Percentiles rank a stretch among this genome's conserved stretches.
Evolutionary conservation across 2,329 filamentous ascomycete genomes (phyloP).

Genomic region (Fusarium lyarnte): DNA sequence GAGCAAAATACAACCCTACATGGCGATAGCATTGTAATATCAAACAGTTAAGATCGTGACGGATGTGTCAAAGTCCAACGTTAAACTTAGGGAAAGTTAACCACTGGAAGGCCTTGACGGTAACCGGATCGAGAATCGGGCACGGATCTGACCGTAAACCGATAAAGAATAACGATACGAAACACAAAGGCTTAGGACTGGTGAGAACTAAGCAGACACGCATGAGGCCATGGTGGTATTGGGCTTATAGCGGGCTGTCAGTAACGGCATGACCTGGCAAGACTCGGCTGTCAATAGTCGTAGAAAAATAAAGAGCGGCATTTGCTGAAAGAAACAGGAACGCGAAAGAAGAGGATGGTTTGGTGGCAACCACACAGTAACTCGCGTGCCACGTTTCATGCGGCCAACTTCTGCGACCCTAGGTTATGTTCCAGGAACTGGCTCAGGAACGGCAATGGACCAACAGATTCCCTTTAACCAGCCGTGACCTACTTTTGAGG

Average conservation of each 20-base stretch:
- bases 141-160: conserved; percentile 18
- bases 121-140: background rate
- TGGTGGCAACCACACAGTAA: conserved; percentile 1
- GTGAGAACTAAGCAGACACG: conserved; percentile 33
- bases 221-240: conserved; percentile 11
- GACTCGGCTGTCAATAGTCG: background rate
- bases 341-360: conserved; percentile 1
- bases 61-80: background rate
- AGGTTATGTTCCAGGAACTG: conserved; percentile 7
- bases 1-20: background rate
- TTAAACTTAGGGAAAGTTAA: conserved; percentile 1
- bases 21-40: background rate
- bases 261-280: background rate
- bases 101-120: background rate
- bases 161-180: conserved; percentile 19
- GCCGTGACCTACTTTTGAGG: conserved; percentile 33
- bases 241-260: background rate
- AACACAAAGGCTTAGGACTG: conserved; percentile 25
- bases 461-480: conserved; percentile 14
- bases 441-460: conserved; percentile 7
- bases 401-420: conserved; percentile 29
- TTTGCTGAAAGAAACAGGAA: background rate
- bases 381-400: conserved; percentile 34
- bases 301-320: background rate
- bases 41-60: background rate